Evolutionary conservation across 164 flowering plant genomes (phyloP), one percentile per base, ranked within the genome.

Genomic region (Chimonanthus salicifolius): DNA sequence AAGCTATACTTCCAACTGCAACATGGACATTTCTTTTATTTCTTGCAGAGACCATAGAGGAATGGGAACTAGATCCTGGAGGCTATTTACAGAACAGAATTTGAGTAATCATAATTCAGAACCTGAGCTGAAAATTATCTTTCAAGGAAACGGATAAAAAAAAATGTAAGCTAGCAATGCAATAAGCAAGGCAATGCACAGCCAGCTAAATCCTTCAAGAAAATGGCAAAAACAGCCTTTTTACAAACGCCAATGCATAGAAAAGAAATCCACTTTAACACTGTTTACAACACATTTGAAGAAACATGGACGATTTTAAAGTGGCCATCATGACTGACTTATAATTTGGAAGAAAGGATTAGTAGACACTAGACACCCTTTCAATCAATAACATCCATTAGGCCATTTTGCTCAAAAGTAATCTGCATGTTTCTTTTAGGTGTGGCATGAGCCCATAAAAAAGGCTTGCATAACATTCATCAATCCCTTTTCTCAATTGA

Each of bases 11-110:
- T 69, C 45, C 73, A 6, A 43, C 47, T 69, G 68, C 72, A 68
- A 68, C 51, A 44, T 49, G 69, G 62, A 33, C 64, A 63, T 76
- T 79, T 72, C 78, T 83, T 76, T 80, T 85, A 7, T 72, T 77
- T 65, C 79, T 80, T 4, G 44, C 49, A 33, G 67, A 70, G 49
- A 47, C 64, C 70, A 62, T 16, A 33, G 72, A 71, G 15, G 69
- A 68, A 71, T 68, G 72, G 48, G 71, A 72, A 70, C 71, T 68
- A 64, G 77, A 67, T 68, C 74, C 78, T 60, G 16, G 74, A 46
- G 75, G 72, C 84, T 80, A 76, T 64, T 74, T 43, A 71, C 64
- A 74, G 62, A 75, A 11, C 62, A 66, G 49, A 66, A 45, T 11
- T 66, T 48, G 9, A 44, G 49, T 33, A 66, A 46, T 44, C 16